A percentile compares a stretch with the other conserved stretches of the same genome.
Conservation (phyloP, 306 rosid genomes). For the Rubus parviflorus region DNA sequence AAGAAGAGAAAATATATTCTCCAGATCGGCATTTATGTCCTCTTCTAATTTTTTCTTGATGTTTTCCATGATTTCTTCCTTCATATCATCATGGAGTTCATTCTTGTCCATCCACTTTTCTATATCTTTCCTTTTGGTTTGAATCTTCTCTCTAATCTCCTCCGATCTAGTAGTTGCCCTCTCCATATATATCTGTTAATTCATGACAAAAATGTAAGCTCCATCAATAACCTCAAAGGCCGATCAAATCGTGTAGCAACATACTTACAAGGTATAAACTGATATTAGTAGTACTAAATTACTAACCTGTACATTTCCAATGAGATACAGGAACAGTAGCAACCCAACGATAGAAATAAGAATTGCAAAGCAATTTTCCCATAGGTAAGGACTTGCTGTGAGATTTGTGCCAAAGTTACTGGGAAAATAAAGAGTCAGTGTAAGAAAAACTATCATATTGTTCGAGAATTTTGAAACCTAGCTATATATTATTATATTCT, state of each 20-base stretch:
- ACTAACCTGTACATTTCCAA: slow-evolving; percentile 33
- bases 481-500: no score
- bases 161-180: neutral
- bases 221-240: no score
- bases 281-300: neutral
- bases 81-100: neutral
- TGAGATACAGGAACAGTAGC: slow-evolving; percentile 31
- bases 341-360: slow-evolving; percentile 27
- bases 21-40: neutral
- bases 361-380: slow-evolving; percentile 34
- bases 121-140: neutral
- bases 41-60: neutral
- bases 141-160: neutral
- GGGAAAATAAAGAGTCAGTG: neutral
- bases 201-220: neutral
- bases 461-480: no score
- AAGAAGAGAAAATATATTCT: neutral
- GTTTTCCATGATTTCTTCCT: neutral
- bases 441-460: no score
- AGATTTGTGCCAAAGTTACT: slow-evolving; percentile 33
- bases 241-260: no score
- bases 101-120: neutral
- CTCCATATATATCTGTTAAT: slow-evolving; percentile 9
- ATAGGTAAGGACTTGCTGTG: slow-evolving; percentile 17
- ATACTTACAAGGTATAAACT: neutral